Conservation (phyloP, 2,329 filamentous ascomycete species). For the Botrytis medusae region DNA sequence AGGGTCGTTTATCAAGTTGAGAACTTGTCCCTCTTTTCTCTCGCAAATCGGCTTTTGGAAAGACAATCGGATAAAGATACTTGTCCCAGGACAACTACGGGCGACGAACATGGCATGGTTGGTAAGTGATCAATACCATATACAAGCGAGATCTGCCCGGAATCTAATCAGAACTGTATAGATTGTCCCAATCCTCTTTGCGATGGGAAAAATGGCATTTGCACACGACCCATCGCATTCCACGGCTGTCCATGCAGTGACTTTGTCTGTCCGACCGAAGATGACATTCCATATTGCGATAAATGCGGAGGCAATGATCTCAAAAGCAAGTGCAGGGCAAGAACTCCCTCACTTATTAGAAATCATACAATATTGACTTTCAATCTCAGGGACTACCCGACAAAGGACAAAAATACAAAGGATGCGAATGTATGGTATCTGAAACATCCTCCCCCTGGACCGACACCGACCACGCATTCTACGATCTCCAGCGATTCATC, state of each 20-base stretch:
- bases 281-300: background rate
- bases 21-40: background rate
- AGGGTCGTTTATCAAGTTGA: background rate
- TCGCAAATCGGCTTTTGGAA: background rate
- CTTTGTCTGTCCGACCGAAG: background rate
- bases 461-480: background rate
- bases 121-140: background rate
- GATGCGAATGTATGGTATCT: background rate
- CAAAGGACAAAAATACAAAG: background rate
- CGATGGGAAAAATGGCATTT: background rate
- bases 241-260: background rate
- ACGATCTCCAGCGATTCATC: background rate
- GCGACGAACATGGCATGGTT: background rate
- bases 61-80: background rate
- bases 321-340: background rate
- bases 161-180: background rate
- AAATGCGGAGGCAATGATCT: background rate
- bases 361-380: background rate
- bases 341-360: too few species aligned
- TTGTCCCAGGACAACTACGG: background rate
- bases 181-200: background rate
- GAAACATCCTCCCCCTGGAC: background rate
- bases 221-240: background rate
- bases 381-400: background rate
- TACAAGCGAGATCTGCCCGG: background rate